phyloP scores from a whole-genome alignment of 2,329 filamentous ascomycete species.

The Fusarium poae region DNA sequence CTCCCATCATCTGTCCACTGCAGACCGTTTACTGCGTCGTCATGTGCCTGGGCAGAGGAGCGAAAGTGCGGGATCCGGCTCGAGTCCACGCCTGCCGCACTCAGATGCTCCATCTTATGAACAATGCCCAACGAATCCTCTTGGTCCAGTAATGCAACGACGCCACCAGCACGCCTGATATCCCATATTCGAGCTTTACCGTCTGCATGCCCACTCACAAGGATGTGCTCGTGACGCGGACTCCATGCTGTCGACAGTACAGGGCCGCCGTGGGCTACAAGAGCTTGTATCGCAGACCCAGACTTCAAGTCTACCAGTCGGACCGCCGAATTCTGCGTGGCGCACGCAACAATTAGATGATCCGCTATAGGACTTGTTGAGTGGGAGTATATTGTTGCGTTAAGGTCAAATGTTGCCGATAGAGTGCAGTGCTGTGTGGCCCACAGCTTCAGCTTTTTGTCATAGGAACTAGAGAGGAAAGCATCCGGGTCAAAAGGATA shows the following conservation, averaged over 20 bases:
- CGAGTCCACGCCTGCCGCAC: conserved; percentile 51
- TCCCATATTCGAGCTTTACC: conserved; percentile 90
- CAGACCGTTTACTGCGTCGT: conserved; percentile 85
- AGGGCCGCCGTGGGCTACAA: conserved; percentile 76
- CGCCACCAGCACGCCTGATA: conserved; percentile 80
- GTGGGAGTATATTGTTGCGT: conserved; percentile 80
- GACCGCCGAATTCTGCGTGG: conserved; percentile 86
- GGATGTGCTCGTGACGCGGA: conserved; percentile 80
- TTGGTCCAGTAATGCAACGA: conserved; percentile 83
- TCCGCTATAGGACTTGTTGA: conserved; percentile 79
- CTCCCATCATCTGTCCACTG: conserved; percentile 85
- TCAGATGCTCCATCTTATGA: conserved; percentile 54
- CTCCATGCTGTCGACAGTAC: conserved; percentile 84
- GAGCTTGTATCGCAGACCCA: conserved; percentile 76
- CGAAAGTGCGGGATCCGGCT: conserved; percentile 56
- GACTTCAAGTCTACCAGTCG: conserved; percentile 89
- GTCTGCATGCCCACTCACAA: conserved; percentile 88
- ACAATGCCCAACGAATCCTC: conserved; percentile 82
- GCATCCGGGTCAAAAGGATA: conserved; percentile 82
- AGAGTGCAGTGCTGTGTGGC: conserved; percentile 71
- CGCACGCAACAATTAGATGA: conserved; percentile 86
- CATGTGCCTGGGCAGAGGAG: conserved; percentile 75
- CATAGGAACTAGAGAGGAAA: conserved; percentile 83
- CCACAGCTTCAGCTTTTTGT: conserved; percentile 82
- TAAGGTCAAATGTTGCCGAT: conserved; percentile 76